phyloP scores from a whole-genome alignment of 2,329 filamentous ascomycete genomes.

The Exophiala bonariae region DNA sequence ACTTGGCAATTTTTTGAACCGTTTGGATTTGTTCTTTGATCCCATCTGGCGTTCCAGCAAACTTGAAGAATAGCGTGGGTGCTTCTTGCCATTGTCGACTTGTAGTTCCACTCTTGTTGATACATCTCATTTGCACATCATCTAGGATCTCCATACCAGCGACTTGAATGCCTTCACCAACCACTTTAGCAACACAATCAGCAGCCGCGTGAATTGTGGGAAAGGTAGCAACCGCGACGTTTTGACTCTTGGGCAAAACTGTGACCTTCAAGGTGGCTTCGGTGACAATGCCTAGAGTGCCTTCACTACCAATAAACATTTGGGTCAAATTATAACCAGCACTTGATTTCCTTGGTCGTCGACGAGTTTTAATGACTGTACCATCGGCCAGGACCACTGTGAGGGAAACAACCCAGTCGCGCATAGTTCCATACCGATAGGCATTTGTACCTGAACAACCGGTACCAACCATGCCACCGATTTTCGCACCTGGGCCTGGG shows the following conservation, averaged over 20 bases:
- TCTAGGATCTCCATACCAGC: conserved; percentile 93
- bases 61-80: conserved; percentile 76
- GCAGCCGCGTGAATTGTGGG: conserved; percentile 68
- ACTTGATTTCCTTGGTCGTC: conserved; percentile 83
- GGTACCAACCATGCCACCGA: conserved; percentile 67
- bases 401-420: conserved; percentile 84
- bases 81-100: conserved; percentile 63
- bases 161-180: conserved; percentile 77
- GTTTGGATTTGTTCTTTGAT: conserved; percentile 65
- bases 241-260: conserved; percentile 74
- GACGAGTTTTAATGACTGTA: conserved; percentile 84
- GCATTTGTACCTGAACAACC: conserved; percentile 74
- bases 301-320: conserved; percentile 87
- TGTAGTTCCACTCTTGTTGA: conserved; percentile 54
- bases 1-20: conserved; percentile 60
- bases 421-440: conserved; percentile 92
- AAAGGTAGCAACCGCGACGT: conserved; percentile 75
- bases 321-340: conserved; percentile 90
- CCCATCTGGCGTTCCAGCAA: conserved; percentile 62
- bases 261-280: conserved; percentile 88
- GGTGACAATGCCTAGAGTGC: conserved; percentile 85
- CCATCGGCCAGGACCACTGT: conserved; percentile 90
- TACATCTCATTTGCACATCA: conserved; percentile 81
- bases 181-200: conserved; percentile 76
- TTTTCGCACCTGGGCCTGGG: conserved; percentile 87